phyloP scores from a whole-genome alignment of 2,329 filamentous ascomycete genomes.

The Colletotrichum siamense region DNA sequence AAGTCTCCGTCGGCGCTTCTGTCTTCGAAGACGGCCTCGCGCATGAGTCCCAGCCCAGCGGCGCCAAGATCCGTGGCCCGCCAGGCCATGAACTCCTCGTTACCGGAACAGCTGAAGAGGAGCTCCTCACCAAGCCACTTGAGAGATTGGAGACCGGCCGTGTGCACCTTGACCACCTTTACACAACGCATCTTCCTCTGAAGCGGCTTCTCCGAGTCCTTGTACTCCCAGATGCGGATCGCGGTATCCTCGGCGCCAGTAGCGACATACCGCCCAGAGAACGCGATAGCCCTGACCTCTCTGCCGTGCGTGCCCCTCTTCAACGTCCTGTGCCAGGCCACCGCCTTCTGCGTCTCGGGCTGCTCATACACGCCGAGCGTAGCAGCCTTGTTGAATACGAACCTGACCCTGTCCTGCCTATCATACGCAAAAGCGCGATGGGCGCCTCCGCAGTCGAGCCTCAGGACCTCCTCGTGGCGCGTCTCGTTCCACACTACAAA shows the following conservation, averaged over 20 bases:
- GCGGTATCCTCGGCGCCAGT: slow-evolving; percentile 77
- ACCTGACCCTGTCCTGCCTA: slow-evolving; percentile 43
- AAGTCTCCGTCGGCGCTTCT: slow-evolving; percentile 66
- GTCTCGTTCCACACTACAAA: slow-evolving; percentile 86
- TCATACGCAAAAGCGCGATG: slow-evolving; percentile 76
- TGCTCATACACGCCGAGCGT: slow-evolving; percentile 55
- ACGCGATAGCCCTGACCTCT: slow-evolving; percentile 70
- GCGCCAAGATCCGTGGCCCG: slow-evolving; percentile 60
- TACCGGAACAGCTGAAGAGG: slow-evolving; percentile 85
- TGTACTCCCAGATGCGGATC: slow-evolving; percentile 74
- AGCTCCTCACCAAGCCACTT: slow-evolving; percentile 69
- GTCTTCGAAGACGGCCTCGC: slow-evolving; percentile 60
- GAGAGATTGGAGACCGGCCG: slow-evolving; percentile 81
- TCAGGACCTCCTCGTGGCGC: slow-evolving; percentile 70
- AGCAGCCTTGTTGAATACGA: slow-evolving; percentile 79
- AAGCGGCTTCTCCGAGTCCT: slow-evolving; percentile 25
- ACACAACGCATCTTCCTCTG: slow-evolving; percentile 46
- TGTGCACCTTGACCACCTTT: slow-evolving; percentile 76
- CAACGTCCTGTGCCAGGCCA: slow-evolving; percentile 49
- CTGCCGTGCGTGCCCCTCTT: slow-evolving; percentile 81
- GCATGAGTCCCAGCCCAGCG: slow-evolving; percentile 58
- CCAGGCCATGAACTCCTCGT: slow-evolving; percentile 92
- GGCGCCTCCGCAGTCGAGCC: slow-evolving; percentile 82
- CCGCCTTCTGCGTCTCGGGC: slow-evolving; percentile 24
- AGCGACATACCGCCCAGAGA: slow-evolving; percentile 51